Evolutionary conservation across 306 rosid genomes (phyloP), one percentile per base, ranked within the genome.

Genomic region (Vigna mungo): DNA sequence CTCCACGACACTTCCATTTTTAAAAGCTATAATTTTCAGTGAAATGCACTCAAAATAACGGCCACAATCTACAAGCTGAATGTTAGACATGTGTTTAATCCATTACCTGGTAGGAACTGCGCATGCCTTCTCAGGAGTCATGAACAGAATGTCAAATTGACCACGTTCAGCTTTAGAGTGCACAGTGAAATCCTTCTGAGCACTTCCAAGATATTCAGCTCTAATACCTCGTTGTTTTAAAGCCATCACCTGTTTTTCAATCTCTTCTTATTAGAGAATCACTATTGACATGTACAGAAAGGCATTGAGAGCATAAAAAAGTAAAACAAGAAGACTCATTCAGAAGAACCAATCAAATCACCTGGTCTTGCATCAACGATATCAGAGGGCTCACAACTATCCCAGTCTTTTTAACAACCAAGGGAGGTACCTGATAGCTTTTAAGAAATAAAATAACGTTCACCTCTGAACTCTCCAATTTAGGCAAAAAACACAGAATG

Each of bases 61-160:
- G 62, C 11, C 21, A 16, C 2, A 60, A 75, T 74, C 52, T 20
- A 34, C 20, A 7, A 7, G 17, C 69, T 17, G 59, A 62, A 64
- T 48, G 63, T 71, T 58, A 43, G 66, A 25, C 70, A 62, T 48
- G 25, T 54, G 0, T 59, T 66, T 27, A 25, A 66, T 59, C 75
- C 59, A 52, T 17, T 83, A 93, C 98, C 98, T 91, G 51, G 36
- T 76, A 46, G 98, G 88, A 84, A 91, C 77, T 79, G 72, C 20
- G 77, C 93, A 91, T 15, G 98, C 98, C 86, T 91, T 93, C 80
- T 91, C 97, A 15, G 98, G 98, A 47, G 98, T 93, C 98, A 93
- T 89, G 87, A 84, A 91, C 71, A 93, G 80, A 77, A 93, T 76
- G 70, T 88, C 89, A 83, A 88, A 93, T 44, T 89, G 90, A 78